Evolutionary conservation across 176 grass and related monocot species (phyloP).

Genomic region (Ampelocalamus luodianensis): DNA sequence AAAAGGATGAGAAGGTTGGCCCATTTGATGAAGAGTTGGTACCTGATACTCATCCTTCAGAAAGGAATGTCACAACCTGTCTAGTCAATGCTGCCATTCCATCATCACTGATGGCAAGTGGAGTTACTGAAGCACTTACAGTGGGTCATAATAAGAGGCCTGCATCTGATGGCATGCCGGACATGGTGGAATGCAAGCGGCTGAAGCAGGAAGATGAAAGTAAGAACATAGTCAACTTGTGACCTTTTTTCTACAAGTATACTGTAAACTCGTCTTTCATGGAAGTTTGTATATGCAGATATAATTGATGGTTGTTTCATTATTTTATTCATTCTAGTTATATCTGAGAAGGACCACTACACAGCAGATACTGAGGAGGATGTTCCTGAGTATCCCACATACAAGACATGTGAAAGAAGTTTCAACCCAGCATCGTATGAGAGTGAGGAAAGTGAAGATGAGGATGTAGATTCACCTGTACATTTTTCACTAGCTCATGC

Average conservation of each 20-base stretch:
- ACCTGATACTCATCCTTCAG: conserved; percentile 23
- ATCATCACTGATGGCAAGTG: background rate
- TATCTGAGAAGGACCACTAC: conserved; percentile 23
- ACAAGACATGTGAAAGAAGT: conserved; percentile 27
- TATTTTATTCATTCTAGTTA: conserved; percentile 32
- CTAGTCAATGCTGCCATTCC: background rate
- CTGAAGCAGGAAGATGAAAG: conserved; percentile 42
- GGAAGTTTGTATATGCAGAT: background rate
- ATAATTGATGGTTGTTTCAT: conserved; percentile 2
- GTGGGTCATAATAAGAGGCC: conserved; percentile 47
- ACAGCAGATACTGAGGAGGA: background rate
- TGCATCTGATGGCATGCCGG: conserved; percentile 21
- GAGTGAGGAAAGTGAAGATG: conserved; percentile 55
- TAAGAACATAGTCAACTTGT: conserved; percentile 29
- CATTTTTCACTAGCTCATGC: conserved; percentile 38
- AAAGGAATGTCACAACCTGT: conserved; percentile 7
- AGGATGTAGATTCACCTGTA: conserved; percentile 52
- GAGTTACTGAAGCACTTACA: background rate
- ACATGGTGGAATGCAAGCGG: conserved; percentile 46
- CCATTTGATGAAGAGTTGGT: conserved; percentile 28
- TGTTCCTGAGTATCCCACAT: conserved; percentile 29
- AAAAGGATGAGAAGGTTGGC: conserved; percentile 21
- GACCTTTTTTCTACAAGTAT: background rate
- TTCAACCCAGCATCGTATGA: conserved; percentile 29
- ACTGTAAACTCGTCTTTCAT: background rate